phyloP scores from a whole-genome alignment of 2,329 filamentous ascomycete genomes.

The Cadophora gregata region DNA sequence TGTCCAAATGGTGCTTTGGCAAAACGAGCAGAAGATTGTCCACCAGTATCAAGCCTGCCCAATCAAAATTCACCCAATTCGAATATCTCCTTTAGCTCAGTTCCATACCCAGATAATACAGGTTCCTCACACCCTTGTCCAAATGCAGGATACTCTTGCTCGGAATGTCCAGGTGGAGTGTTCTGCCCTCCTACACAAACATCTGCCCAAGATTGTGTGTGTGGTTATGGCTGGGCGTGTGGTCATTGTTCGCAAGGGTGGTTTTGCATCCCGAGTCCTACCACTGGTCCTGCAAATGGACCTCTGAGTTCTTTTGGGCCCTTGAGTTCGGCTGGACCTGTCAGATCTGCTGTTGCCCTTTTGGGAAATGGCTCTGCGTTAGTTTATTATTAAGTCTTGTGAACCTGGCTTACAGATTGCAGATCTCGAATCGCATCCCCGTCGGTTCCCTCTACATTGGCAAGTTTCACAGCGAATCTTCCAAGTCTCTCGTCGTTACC shows the following conservation, averaged over 20 bases:
- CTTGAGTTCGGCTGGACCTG: too few relatives aligned
- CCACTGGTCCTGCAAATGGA: not conserved
- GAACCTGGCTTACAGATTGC: not conserved
- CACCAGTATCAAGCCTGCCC: not conserved
- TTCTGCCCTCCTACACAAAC: conserved; percentile 33
- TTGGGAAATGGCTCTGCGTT: conserved; percentile 3
- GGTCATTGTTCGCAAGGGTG: conserved; percentile 25
- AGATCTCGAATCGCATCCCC: not conserved
- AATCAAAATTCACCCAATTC: not conserved
- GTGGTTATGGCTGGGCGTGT: conserved; percentile 36
- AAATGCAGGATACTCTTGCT: conserved; percentile 32
- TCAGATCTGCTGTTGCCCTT: conserved; percentile 22
- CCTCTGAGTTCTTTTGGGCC: conserved; percentile 19
- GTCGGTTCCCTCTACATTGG: conserved; percentile 6
- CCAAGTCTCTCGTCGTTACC: conserved; percentile 10
- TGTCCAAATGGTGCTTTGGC: conserved; percentile 27
- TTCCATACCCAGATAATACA: not conserved
- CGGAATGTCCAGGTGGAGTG: conserved; percentile 33
- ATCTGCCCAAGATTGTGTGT: conserved; percentile 27
- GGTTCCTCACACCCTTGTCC: conserved; percentile 30
- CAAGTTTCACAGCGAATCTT: conserved; percentile 23
- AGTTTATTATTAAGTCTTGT: not conserved
- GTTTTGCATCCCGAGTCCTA: conserved; percentile 31
- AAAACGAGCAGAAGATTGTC: conserved; percentile 29
- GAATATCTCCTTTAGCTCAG: not conserved